Percentiles rank a stretch among this genome's conserved stretches.
phyloP scores from a whole-genome alignment of 352 stramenopile species.

The Phytophthora litchii region DNA sequence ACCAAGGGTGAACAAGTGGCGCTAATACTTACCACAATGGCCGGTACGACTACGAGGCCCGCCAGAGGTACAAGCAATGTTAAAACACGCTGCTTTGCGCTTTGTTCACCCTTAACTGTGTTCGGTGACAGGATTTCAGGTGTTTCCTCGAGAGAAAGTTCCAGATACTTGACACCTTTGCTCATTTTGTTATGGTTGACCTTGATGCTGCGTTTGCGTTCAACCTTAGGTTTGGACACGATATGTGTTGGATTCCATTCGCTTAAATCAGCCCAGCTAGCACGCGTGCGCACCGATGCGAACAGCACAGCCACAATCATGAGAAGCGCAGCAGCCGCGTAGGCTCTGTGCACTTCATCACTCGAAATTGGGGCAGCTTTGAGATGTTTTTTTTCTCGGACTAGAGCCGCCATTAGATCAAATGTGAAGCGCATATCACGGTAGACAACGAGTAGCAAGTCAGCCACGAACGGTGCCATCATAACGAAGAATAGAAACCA shows the following conservation, averaged over 20 bases:
- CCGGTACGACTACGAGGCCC: too few relatives aligned
- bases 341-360: conserved; percentile 1
- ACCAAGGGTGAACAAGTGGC: too few relatives aligned
- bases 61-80: too few relatives aligned
- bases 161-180: too few relatives aligned
- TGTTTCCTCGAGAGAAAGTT: too few relatives aligned
- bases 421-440: conserved; percentile 44
- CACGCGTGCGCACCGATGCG: conserved; percentile 1
- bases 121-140: too few relatives aligned
- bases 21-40: too few relatives aligned
- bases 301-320: conserved; percentile 5
- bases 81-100: too few relatives aligned
- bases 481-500: conserved; percentile 7
- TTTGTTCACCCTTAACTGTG: too few relatives aligned
- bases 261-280: conserved; percentile 4
- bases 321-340: neutral
- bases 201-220: too few relatives aligned
- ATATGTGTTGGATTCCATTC: conserved; percentile 11
- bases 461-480: conserved; percentile 28
- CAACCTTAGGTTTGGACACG: neutral
- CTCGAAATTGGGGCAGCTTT: conserved; percentile 10
- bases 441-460: conserved; percentile 35
- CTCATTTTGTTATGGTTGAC: too few relatives aligned
- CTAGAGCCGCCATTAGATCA: conserved; percentile 28
- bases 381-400: conserved; percentile 3